Percentiles rank a stretch among this genome's conserved stretches.
Conservation (phyloP, 139 green algal genomes). For the Chlorella vulgaris region DNA sequence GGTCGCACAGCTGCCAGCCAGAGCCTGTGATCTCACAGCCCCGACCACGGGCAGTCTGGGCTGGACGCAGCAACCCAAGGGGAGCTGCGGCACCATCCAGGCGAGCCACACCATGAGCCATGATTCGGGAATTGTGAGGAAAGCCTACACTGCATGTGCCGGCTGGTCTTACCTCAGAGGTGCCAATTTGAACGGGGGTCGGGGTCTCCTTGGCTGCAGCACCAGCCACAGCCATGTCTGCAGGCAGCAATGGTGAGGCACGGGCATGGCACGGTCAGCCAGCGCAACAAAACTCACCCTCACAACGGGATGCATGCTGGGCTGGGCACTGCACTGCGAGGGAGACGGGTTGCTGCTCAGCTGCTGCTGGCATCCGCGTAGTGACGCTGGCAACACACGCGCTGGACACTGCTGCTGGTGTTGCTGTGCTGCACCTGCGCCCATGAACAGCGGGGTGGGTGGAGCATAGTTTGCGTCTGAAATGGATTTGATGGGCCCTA, state of each 20-base stretch:
- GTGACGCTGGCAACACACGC: no score
- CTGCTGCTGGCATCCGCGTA: no score
- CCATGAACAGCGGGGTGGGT: not conserved
- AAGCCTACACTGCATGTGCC: not conserved
- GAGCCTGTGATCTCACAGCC: no score
- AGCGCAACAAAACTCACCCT: not conserved
- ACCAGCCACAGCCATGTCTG: not conserved
- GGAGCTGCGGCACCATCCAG: not conserved
- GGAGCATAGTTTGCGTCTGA: constrained; percentile 1
- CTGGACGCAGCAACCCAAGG: no score
- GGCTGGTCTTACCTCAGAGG: not conserved
- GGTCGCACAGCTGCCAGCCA: not conserved
- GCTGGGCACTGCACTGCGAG: no score
- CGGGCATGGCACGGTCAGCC: not conserved
- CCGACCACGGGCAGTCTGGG: no score
- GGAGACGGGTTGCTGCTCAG: no score
- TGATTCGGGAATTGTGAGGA: no score
- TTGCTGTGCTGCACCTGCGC: not conserved
- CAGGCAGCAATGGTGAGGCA: not conserved
- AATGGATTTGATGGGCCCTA: constrained; percentile 20
- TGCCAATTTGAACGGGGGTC: constrained; percentile 13
- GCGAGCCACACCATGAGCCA: no score
- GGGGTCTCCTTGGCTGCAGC: not conserved
- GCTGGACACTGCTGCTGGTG: no score
- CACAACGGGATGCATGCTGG: no score